Evolutionary conservation across 192 early-diverging fungal species (phyloP), one percentile per base, ranked within the genome.

Genomic region (Lobosporangium transversale): DNA sequence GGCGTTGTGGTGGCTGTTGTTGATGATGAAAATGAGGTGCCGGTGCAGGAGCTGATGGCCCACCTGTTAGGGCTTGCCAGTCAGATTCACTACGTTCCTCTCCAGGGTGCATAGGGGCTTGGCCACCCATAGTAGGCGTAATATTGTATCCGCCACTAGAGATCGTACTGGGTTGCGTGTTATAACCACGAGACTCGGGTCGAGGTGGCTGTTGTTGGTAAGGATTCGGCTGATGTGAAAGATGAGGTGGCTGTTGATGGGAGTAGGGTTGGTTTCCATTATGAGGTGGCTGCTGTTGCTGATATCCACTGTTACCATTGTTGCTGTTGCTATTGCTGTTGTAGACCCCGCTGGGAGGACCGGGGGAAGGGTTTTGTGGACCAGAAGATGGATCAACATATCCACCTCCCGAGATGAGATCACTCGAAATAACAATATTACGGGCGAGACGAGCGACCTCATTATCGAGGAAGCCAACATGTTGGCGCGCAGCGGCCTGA

Each of bases 401-500:
- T 51, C 64, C 59, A 14, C 73, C 73, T 27, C 64, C 64, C 20
- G 58, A 56, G 15, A 66, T 55, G 15, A 76, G 43, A n/a, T 76
- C 73, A 44, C 62, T 51, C 1, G 73, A 67, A 29, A 76, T 76
- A n/a, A 62, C 53, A 49, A 76, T 76, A n/a, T 62, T 76, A 12
- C 85, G 61, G 17, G 88, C 81, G 3, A 89, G 69, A 36, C 68
- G 68, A 29, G 81, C 84, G 11, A 88, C 63, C 11, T 93, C 91
- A 66, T 90, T 90, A 47, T 91, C 89, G 26, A 94, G 66, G 58
- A 88, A 93, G 9, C 82, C 81, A 31, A 93, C 75, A 17, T 75
- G 81, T 47, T 82, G 84, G 23, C 79, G 80, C 44, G 86, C 83
- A 18, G 88, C 81, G 1, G 85, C 76, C 14, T 86, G 62, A 26